Base-by-base conservation (phyloP, 306 rosid genomes). In the Malus asiatica region DNA sequence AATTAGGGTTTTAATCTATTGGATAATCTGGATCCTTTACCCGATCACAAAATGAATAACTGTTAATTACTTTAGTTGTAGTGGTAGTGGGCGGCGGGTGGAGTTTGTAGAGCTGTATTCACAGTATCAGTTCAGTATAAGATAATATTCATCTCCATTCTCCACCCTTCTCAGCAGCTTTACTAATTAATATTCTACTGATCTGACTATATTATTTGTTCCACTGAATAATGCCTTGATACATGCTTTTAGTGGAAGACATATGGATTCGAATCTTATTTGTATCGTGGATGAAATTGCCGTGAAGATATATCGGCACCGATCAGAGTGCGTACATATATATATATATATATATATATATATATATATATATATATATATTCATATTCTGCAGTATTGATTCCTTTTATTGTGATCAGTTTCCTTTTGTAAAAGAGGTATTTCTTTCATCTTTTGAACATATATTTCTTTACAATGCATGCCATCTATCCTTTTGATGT, bases 341-440 rank as follows among this genome's bases (percentile, higher is more conserved):
- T 33, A 33, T 33, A 35, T 6, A 33, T 35, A 35, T 35, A 35
- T 35, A 35, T 35, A 35, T 35, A 35, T 35, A 35, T 14, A 20
- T 82, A 25, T 25, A 25, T 25, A 25, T 25, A 25, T 25, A 25
- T 25, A 25, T 25, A 25, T 25, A 25, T 25, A 25, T 25, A 25
- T 25, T 25, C 25, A 25, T 25, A 80, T 88, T 86, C 83, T 70
- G 77, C 2, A 51, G 55, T 15, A 51, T 74, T 4, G 96, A 88
- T 85, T 87, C 90, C 73, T 84, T 82, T 80, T 85, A 77, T 82
- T 22, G 86, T 77, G 76, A 68, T 83, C 85, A 72, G 73, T 86
- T 52, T 82, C 87, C 63, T 85, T 88, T 85, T 76, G 75, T 79
- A 85, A 90, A 89, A 84, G 82, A 79, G 80, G 16, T 87, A 87